phyloP scores from a whole-genome alignment of 768 basidiomycete genomes.

The Tricholoma matsutake region DNA sequence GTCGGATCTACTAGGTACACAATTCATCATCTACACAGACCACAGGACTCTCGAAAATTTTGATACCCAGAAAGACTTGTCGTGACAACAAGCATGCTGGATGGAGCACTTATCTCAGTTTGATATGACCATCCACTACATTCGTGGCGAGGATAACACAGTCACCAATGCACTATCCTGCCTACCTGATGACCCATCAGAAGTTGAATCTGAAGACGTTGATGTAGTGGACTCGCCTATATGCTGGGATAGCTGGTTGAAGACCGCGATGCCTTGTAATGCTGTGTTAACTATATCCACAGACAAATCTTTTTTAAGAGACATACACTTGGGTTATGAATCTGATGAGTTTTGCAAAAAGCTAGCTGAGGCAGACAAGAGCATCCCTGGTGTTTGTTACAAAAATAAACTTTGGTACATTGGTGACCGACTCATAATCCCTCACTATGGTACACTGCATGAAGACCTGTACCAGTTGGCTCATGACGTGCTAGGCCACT shows the following conservation, averaged over 20 bases:
- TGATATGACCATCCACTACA: slow-evolving; percentile 29
- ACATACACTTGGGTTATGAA: no score
- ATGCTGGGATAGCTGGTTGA: no score
- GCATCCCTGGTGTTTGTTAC: background rate
- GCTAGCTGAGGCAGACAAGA: background rate
- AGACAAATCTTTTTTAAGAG: no score
- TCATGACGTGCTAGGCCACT: background rate
- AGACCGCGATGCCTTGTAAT: no score
- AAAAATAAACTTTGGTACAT: background rate
- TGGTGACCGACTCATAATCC: background rate
- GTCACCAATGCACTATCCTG: slow-evolving; percentile 32
- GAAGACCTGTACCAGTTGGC: background rate
- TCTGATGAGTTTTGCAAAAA: no score
- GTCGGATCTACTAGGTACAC: no score
- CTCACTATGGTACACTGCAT: background rate
- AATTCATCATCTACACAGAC: no score
- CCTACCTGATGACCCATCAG: background rate
- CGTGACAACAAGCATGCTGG: no score
- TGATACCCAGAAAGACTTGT: no score
- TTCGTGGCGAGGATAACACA: slow-evolving; percentile 29
- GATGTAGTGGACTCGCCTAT: background rate
- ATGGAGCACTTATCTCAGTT: slow-evolving; percentile 37
- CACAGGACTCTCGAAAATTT: no score
- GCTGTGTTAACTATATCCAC: no score
- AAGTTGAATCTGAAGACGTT: background rate